A percentile compares a stretch with the other conserved stretches of the same genome.
phyloP scores from a whole-genome alignment of 2,329 filamentous ascomycete genomes.

The Chrysoporthe deuterocubensis region DNA sequence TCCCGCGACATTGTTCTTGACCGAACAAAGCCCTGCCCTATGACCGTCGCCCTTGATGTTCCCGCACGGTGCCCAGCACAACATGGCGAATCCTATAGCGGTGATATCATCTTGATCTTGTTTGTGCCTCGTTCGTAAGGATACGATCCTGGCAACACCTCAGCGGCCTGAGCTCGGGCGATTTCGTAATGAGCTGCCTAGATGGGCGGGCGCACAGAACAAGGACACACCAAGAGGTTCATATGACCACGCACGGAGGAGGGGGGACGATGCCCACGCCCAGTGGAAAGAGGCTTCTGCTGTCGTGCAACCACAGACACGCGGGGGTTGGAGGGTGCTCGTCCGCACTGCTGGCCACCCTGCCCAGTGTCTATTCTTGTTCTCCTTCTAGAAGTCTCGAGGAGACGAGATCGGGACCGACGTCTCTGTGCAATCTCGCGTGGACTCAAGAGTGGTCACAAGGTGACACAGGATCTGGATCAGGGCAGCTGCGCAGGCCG shows the following conservation, averaged over 20 bases:
- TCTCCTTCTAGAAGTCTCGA: conserved; percentile 14
- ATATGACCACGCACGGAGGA: background rate
- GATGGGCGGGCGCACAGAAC: background rate
- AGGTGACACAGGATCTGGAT: conserved; percentile 24
- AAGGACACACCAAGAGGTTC: background rate
- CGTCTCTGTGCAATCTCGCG: background rate
- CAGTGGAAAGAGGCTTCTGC: background rate
- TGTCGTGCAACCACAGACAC: background rate
- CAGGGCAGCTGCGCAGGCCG: conserved; percentile 8
- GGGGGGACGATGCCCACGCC: too few species aligned
- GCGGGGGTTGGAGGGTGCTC: background rate
- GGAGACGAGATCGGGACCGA: conserved; percentile 7
- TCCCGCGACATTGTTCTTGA: background rate
- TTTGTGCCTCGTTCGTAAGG: background rate
- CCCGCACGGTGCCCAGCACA: background rate
- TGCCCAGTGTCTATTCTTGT: background rate
- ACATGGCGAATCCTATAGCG: background rate
- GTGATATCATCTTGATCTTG: background rate
- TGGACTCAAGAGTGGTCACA: conserved; percentile 9
- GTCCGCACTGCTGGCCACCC: background rate
- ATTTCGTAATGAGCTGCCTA: background rate
- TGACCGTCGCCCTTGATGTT: background rate
- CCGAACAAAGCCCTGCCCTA: background rate
- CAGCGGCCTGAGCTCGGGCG: background rate
- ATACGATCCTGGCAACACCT: background rate